A percentile compares a stretch with the other conserved stretches of the same genome.
Conservation (phyloP, 2,329 filamentous ascomycete species). For the Lachnellula arida region DNA sequence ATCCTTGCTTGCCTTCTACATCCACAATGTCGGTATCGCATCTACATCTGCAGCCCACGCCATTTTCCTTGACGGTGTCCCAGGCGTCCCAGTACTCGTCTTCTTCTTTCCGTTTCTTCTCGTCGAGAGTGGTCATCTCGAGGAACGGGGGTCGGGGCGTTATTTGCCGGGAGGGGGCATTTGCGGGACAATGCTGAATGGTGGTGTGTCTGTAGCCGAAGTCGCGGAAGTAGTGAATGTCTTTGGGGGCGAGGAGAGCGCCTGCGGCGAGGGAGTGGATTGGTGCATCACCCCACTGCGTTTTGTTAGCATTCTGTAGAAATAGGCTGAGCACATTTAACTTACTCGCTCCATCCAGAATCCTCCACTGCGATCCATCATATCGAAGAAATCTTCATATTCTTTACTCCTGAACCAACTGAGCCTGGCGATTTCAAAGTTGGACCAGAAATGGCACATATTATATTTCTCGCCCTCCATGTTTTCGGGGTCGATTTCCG, state of each 20-base stretch:
- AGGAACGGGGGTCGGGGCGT: conserved; percentile 68
- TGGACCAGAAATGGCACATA: conserved; percentile 99
- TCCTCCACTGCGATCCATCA: conserved; percentile 96
- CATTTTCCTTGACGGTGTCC: conserved; percentile 88
- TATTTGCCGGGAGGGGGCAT: conserved; percentile 84
- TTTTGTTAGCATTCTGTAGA: conserved; percentile 18
- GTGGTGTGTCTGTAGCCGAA: conserved; percentile 98
- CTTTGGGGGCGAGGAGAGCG: conserved; percentile 70
- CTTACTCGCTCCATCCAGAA: conserved; percentile 98
- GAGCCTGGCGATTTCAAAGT: conserved; percentile 94
- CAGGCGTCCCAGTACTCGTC: conserved; percentile 93
- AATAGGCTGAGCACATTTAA: conserved; percentile 14
- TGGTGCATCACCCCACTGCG: conserved; percentile 93
- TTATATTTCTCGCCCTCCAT: conserved; percentile 99
- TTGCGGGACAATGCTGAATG: conserved; percentile 96
- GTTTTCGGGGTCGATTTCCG: conserved; percentile 79
- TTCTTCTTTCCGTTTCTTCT: conserved; percentile 82
- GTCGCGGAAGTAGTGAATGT: conserved; percentile 98
- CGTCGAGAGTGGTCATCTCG: conserved; percentile 74
- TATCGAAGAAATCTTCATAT: conserved; percentile 96
- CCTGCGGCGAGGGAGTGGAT: conserved; percentile 97
- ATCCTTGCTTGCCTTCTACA: conserved; percentile 95
- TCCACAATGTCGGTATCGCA: conserved; percentile 98
- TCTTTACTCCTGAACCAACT: conserved; percentile 97
- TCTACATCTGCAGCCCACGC: conserved; percentile 91